Conservation (phyloP, 305 asterid species). For the Coffea humblotiana region DNA sequence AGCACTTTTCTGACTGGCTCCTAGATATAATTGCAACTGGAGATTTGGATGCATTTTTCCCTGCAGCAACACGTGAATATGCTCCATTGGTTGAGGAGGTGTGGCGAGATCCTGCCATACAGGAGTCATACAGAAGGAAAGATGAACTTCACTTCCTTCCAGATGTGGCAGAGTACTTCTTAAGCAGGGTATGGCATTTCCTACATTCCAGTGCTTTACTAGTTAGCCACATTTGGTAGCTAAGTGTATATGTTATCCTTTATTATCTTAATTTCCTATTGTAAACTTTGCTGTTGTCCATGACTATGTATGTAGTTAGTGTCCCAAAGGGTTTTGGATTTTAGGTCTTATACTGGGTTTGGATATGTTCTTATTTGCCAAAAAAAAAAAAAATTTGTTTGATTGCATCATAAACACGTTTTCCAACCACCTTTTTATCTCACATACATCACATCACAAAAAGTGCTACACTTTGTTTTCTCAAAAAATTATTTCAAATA, state of each 20-base stretch:
- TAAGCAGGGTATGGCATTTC: slow-evolving; percentile 81
- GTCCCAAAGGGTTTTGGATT: not conserved
- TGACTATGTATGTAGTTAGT: not conserved
- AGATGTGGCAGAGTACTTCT: slow-evolving; percentile 85
- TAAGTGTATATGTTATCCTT: not conserved
- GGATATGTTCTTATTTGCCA: no score
- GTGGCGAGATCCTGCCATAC: slow-evolving; percentile 90
- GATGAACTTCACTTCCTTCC: slow-evolving; percentile 88
- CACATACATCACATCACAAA: no score
- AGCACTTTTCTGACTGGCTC: slow-evolving; percentile 94
- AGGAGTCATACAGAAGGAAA: slow-evolving; percentile 78
- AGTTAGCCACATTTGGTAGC: not conserved
- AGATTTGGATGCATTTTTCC: slow-evolving; percentile 94
- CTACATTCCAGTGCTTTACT: slow-evolving; percentile 9
- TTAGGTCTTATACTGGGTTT: not conserved
- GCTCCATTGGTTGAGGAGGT: slow-evolving; percentile 98
- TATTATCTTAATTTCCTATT: not conserved
- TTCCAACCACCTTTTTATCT: no score
- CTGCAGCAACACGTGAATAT: slow-evolving; percentile 96
- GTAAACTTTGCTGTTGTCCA: not conserved
- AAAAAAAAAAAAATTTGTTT: no score
- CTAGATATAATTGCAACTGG: slow-evolving; percentile 95
- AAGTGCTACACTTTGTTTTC: no score
- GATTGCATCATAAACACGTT: no score
- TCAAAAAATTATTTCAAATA: no score